Conservation (phyloP, 495 filamentous ascomycete species). For the Xylaria scruposa region DNA sequence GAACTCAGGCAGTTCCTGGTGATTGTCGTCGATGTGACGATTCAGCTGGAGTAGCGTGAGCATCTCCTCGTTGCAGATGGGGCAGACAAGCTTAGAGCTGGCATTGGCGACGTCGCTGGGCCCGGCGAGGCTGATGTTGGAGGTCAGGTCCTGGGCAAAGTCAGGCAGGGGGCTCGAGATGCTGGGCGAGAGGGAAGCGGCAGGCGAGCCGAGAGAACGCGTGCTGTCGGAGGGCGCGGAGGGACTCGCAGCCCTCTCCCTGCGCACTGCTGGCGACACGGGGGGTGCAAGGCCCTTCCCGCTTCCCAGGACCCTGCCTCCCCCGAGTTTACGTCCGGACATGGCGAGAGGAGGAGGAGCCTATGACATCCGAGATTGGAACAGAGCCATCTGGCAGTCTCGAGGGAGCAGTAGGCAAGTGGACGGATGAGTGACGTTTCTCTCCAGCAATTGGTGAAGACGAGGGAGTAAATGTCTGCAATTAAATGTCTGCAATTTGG, state of each 20-base stretch:
- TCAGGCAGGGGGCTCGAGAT: slow-evolving; percentile 46
- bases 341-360: slow-evolving; percentile 50
- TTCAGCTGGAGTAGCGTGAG: slow-evolving; percentile 92
- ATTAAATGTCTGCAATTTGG: not conserved
- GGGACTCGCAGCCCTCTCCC: slow-evolving; percentile 49
- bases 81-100: slow-evolving; percentile 74
- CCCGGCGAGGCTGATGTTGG: slow-evolving; percentile 55
- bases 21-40: slow-evolving; percentile 91
- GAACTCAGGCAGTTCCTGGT: slow-evolving; percentile 90
- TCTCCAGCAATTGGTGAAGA: not conserved
- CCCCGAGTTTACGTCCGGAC: slow-evolving; percentile 84
- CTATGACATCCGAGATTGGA: slow-evolving; percentile 19
- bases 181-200: slow-evolving; percentile 40
- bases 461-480: not conserved
- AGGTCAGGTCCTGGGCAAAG: slow-evolving; percentile 52
- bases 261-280: slow-evolving; percentile 35
- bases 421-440: not conserved
- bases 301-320: slow-evolving; percentile 86
- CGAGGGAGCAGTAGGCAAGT: not conserved
- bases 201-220: slow-evolving; percentile 54
- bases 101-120: slow-evolving; percentile 48
- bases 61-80: slow-evolving; percentile 98
- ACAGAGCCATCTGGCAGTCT: slow-evolving; percentile 22
- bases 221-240: slow-evolving; percentile 61
- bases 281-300: slow-evolving; percentile 78